Base-by-base conservation (phyloP, 2,329 filamentous ascomycete species). In the Ophiostoma piceae region DNA sequence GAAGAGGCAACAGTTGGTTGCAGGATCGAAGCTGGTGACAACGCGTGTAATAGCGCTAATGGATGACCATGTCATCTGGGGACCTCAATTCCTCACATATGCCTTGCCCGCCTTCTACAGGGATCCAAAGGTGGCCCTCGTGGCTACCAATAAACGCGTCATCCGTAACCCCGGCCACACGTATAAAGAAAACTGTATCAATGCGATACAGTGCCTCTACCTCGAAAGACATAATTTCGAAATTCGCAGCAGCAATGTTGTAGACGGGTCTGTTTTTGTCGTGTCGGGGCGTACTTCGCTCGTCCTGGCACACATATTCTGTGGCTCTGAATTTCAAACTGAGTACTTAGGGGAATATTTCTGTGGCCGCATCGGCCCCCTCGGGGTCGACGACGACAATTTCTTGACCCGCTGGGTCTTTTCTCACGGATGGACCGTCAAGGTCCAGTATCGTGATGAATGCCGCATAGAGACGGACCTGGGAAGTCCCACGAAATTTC, bases 201-300 rank as follows among this genome's bases (percentile, higher is more conserved):
- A 89, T 76, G 82, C 87, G 74, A 78, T 89, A 22, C 86, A 84
- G 0, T 83, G 83, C 39, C 76, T 82, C n/a, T 88, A 89, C 74
- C 81, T 90, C 0, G 82, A 85, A 73, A 84, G 87, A 0, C 85
- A 88, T 76, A 88, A 88, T 74, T 89, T 84, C 75, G 87, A 89
- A 74, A 84, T 86, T 68, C 81, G 83, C 0, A 79, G 84, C 0
- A 84, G 84, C 7, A 85, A 84, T 71, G 79, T 82, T 7, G 77
- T 89, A 11, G 87, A 89, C 70, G 85, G 85, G 9, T 85, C 84
- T 11, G 80, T 87, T 26, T 87, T 85, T 67, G 84, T 86, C 1
- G 79, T 89, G 1, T 88, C 84, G 0, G 84, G 85, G 0, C 72
- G 86, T 5, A 88, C 86, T 0, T 80, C 79, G 0, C 80, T 81